Evolutionary conservation across 768 basidiomycete genomes (phyloP).

Genomic region (Hirschioporus abietinus): DNA sequence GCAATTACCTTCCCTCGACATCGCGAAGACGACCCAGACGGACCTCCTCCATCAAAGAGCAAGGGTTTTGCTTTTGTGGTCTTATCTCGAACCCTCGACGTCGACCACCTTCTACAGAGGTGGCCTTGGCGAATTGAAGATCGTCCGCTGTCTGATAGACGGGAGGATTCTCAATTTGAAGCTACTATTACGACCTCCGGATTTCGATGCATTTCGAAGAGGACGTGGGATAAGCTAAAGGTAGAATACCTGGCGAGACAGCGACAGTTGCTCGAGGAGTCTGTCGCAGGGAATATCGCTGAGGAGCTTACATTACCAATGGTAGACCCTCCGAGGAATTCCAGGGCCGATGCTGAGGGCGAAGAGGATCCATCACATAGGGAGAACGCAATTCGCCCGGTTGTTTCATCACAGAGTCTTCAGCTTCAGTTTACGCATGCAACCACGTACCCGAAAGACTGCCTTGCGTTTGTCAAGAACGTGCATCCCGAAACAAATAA

Average conservation of each 20-base stretch:
- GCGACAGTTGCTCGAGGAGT: conserved; percentile 44
- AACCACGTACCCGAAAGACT: conserved; percentile 47
- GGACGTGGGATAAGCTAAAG: conserved; percentile 57
- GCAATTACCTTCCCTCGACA: conserved; percentile 54
- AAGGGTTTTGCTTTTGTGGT: conserved; percentile 77
- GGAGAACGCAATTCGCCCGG: not conserved
- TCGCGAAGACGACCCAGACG: conserved; percentile 52
- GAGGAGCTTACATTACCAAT: not conserved
- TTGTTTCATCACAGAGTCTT: conserved; percentile 4
- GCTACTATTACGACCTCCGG: conserved; percentile 51
- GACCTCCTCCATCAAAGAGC: conserved; percentile 40
- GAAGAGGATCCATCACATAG: not conserved
- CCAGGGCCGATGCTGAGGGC: not conserved
- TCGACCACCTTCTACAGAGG: conserved; percentile 33
- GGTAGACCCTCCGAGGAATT: not conserved
- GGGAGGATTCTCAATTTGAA: conserved; percentile 6
- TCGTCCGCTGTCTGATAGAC: not conserved
- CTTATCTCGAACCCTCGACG: conserved; percentile 36
- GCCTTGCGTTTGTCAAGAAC: conserved; percentile 67
- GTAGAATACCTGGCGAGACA: conserved; percentile 68
- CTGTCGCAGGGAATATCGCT: conserved; percentile 7
- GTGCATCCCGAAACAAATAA: conserved; percentile 76
- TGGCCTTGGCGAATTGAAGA: conserved; percentile 55
- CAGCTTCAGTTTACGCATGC: conserved; percentile 15
- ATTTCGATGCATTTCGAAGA: conserved; percentile 51